Percentiles rank a stretch among this genome's conserved stretches.
Conservation (phyloP, 352 stramenopile species). For the Detonula confervacea region DNA sequence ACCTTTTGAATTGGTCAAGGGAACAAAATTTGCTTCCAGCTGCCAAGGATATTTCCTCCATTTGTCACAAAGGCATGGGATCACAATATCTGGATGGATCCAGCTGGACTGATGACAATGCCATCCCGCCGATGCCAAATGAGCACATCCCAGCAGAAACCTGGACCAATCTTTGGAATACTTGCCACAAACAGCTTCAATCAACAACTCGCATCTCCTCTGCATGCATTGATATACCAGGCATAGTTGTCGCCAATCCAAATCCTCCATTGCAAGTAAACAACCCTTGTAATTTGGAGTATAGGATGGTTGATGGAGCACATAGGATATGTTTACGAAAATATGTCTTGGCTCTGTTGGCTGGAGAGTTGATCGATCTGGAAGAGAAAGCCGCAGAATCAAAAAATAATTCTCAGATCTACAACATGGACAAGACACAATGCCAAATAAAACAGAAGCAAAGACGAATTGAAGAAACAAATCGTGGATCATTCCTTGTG, state of each 20-base stretch:
- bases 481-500: constrained; percentile 18
- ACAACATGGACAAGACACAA: constrained; percentile 6
- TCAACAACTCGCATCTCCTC: constrained; percentile 22
- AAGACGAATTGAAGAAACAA: constrained; percentile 13
- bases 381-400: not conserved
- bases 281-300: constrained; percentile 51
- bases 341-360: constrained; percentile 32
- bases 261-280: constrained; percentile 40
- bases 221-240: constrained; percentile 57
- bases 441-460: constrained; percentile 22
- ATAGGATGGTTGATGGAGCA: constrained; percentile 54
- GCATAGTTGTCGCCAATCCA: constrained; percentile 39
- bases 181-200: constrained; percentile 42
- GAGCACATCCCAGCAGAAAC: too few species aligned
- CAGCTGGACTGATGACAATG: constrained; percentile 8
- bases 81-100: not conserved
- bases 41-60: constrained; percentile 16
- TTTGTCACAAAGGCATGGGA: constrained; percentile 62
- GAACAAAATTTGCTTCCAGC: constrained; percentile 38
- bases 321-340: constrained; percentile 57
- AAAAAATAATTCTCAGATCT: not conserved
- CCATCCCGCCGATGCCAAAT: too few species aligned
- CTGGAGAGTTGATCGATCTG: constrained; percentile 37
- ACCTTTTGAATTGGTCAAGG: constrained; percentile 50
- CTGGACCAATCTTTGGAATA: constrained; percentile 23